Evolutionary conservation across 2,329 filamentous ascomycete genomes (phyloP).

Genomic region (Achaetomium macrosporum): DNA sequence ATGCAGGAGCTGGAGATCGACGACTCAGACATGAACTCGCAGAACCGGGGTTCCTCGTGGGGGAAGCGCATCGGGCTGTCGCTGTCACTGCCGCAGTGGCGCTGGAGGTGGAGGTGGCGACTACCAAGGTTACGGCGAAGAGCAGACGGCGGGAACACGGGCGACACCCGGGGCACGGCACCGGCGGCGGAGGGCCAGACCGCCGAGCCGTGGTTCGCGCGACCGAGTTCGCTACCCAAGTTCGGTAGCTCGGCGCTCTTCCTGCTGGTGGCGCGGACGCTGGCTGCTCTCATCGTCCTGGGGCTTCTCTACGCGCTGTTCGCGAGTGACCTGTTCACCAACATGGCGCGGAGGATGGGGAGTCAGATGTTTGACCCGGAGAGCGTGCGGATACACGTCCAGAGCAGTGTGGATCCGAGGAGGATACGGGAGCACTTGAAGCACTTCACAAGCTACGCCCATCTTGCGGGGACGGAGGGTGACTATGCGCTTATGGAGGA

Average conservation of each 20-base stretch:
- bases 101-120: constrained; percentile 49
- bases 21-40: constrained; percentile 49
- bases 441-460: constrained; percentile 77
- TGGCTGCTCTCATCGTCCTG: constrained; percentile 70
- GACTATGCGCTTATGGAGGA: constrained; percentile 82
- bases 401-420: constrained; percentile 63
- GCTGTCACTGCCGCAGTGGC: constrained; percentile 49
- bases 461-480: constrained; percentile 90
- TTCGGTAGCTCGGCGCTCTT: constrained; percentile 33
- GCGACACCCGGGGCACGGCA: constrained; percentile 35
- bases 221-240: constrained; percentile 28
- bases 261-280: constrained; percentile 65
- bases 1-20: constrained; percentile 87
- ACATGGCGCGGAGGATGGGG: constrained; percentile 55
- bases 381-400: constrained; percentile 68
- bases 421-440: constrained; percentile 66
- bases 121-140: constrained; percentile 36
- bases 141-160: constrained; percentile 23
- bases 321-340: constrained; percentile 73
- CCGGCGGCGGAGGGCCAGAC: neutral
- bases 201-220: neutral
- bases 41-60: constrained; percentile 40
- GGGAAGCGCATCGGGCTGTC: constrained; percentile 51
- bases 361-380: constrained; percentile 78
- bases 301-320: constrained; percentile 79